Base-by-base conservation (phyloP, 768 basidiomycete species). In the Boletus speciosus region DNA sequence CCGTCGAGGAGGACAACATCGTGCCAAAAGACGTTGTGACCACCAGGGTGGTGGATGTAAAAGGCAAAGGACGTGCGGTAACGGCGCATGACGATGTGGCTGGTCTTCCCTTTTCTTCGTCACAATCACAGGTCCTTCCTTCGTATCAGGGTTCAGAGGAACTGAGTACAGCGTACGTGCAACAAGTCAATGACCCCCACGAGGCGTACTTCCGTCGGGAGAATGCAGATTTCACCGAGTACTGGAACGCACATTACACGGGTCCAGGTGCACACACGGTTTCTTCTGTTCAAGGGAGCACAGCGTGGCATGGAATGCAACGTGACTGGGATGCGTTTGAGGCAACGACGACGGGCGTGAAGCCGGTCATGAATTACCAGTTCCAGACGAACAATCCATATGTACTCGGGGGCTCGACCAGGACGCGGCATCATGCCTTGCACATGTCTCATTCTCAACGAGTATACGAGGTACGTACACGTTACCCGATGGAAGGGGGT, bases 321-420 rank as follows among this genome's bases (percentile, higher is more conserved):
- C 67, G 72, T 11, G 84, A 86, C 54, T 95, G 91, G 91, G 92
- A 95, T 61, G 72, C 72, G 4, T 90, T 89, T 52, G 91, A 93
- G 66, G 89, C 88, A 1, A 88, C 85, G 6, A 66, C 82, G 1
- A 68, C 79, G 0, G 90, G 89, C 0, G 77, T 93, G 51, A 77
- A 75, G 59, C 77, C 77, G 10, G 68, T 86, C 12, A 61, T 69
- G 19, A 70, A 69, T 52, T 94, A 94, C 68, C 79, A 78, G 61
- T 94, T 94, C 71, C 88, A 88, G 69, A 61, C 69, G 23, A 81
- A 84, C 62, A 94, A 93, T 64, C 91, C 91, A 14, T 94, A 93
- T 70, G 61, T 90, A 23, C 65, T 81, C 14, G 85, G 84, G 12
- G 80, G 85, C 53, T 76, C 78, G 36, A 74, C 77, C 2, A 76